Evolutionary conservation across 2,329 filamentous ascomycete species (phyloP).

Genomic region (Trichoderma atroviride): DNA sequence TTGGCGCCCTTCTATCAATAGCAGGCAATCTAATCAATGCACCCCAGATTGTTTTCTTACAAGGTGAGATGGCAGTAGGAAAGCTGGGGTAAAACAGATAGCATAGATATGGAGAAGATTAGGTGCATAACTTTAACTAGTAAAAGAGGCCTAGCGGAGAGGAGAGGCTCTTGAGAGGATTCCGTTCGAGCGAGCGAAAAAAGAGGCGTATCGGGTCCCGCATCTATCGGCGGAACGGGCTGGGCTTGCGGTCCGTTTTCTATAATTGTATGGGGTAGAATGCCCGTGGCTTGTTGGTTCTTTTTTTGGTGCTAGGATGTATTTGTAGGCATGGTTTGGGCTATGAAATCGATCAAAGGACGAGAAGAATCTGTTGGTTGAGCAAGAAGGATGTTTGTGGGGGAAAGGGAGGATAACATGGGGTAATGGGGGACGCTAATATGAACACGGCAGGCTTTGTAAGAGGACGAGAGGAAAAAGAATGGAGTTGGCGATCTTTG

Average conservation of each 20-base stretch:
- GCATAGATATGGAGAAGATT: not conserved
- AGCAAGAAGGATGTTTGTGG: not conserved
- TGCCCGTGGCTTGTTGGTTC: not conserved
- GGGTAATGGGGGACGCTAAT: not conserved
- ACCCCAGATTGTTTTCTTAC: not conserved
- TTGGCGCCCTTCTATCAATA: not conserved
- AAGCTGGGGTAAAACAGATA: not conserved
- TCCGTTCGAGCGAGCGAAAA: conserved; percentile 23
- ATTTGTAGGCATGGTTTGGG: not conserved
- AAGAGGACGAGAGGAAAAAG: not conserved
- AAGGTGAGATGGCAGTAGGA: not conserved
- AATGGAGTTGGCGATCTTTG: not conserved
- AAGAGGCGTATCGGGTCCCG: conserved; percentile 5
- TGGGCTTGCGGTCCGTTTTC: not conserved
- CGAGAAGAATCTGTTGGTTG: not conserved
- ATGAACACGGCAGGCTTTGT: not conserved
- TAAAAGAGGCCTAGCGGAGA: not conserved
- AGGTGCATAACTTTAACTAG: not conserved
- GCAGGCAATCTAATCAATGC: not conserved
- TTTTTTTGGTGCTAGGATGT: not conserved
- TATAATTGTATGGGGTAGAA: not conserved
- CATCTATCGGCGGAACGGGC: conserved; percentile 25
- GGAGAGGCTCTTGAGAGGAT: not conserved
- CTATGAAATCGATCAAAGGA: not conserved
- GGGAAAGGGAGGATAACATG: not conserved